Evolutionary conservation across 257 asterid species (phyloP).

Genomic region (Petunia secreta): DNA sequence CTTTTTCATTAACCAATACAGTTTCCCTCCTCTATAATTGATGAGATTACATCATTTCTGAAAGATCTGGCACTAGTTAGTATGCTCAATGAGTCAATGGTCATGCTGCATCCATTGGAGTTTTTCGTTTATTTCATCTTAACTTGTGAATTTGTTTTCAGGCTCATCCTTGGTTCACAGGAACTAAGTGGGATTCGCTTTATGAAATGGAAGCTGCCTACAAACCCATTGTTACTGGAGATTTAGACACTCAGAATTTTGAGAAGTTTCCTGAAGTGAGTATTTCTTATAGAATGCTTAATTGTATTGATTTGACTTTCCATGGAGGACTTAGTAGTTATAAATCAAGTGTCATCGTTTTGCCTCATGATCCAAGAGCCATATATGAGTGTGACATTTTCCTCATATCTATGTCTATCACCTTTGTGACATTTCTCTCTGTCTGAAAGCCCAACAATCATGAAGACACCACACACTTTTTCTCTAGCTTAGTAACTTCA

Average conservation of each 20-base stretch:
- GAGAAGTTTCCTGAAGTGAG: constrained; percentile 91
- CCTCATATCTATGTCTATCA: background rate
- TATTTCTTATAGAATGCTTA: constrained; percentile 18
- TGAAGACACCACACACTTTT: background rate
- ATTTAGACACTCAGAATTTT: constrained; percentile 91
- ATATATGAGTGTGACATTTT: background rate
- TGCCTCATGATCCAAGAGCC: background rate
- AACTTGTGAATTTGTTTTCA: constrained; percentile 39
- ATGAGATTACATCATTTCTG: background rate
- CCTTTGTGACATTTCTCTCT: background rate
- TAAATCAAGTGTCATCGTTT: background rate
- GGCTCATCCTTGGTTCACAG: constrained; percentile 93
- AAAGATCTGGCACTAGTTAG: background rate
- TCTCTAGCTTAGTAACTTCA: background rate
- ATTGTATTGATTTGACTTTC: background rate
- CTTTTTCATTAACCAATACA: background rate
- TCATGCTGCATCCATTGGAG: background rate
- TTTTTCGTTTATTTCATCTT: background rate
- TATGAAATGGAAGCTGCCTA: constrained; percentile 97
- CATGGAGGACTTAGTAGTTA: background rate
- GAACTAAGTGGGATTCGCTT: constrained; percentile 76
- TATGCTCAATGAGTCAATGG: background rate
- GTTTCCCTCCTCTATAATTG: background rate
- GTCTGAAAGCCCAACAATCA: background rate
- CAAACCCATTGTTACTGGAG: constrained; percentile 86